These are phyloP conservation scores for Neurospora sp. DNA, from an alignment of 495 filamentous ascomycete genomes.

Conservation along the genomic window DNA sequence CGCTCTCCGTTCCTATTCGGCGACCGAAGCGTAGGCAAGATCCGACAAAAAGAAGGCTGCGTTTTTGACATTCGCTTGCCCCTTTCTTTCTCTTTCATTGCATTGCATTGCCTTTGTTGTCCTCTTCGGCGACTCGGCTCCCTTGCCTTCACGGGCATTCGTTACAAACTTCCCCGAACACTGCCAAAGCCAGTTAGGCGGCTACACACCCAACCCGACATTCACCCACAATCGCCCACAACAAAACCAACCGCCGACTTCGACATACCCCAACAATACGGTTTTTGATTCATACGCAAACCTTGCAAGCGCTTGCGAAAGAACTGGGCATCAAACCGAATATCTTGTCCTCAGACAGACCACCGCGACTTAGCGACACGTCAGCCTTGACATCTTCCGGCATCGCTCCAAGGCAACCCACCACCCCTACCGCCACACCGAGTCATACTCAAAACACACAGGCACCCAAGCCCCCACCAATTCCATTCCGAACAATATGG, in stretches of 20 bases:
- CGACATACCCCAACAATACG: neutral
- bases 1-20: neutral
- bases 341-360: neutral
- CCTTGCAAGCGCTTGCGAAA: neutral
- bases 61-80: neutral
- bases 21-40: neutral
- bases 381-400: neutral
- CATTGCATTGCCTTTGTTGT: neutral
- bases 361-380: constrained; percentile 1
- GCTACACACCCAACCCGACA: constrained; percentile 5
- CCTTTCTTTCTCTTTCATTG: neutral
- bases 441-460: neutral
- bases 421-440: neutral
- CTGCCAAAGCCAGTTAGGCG: constrained; percentile 15
- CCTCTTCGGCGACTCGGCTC: neutral
- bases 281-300: neutral
- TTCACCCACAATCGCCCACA: constrained; percentile 3
- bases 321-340: neutral
- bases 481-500: constrained; percentile 18
- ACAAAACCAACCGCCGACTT: neutral
- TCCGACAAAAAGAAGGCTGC: neutral
- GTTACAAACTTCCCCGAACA: constrained; percentile 1
- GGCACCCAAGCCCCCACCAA: neutral
- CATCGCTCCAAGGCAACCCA: constrained; percentile 5
- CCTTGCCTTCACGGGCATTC: neutral